These are phyloP conservation scores for Basipetospora chlamydospora DNA, from an alignment of 2,329 filamentous ascomycete species.

Conservation along the genomic window DNA sequence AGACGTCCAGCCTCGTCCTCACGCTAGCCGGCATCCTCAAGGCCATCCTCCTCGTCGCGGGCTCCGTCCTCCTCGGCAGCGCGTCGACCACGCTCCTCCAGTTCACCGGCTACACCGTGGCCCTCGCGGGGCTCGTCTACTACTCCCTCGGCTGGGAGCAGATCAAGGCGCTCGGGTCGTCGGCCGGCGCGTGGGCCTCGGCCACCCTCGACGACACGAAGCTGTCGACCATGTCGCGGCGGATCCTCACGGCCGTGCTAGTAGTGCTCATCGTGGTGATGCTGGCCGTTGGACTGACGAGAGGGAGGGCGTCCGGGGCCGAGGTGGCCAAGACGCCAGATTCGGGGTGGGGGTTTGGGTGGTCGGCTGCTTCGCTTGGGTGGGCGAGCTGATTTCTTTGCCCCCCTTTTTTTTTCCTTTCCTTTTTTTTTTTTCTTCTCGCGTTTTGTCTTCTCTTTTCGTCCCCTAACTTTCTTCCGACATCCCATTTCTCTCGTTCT, in stretches of 20 bases:
- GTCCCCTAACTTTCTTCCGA: no score
- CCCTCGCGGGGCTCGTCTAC: slow-evolving; percentile 35
- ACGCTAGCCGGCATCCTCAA: slow-evolving; percentile 78
- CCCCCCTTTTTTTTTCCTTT: slow-evolving; percentile 1
- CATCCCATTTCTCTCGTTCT: no score
- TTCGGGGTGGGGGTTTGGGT: slow-evolving; percentile 2
- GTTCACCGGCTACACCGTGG: slow-evolving; percentile 63
- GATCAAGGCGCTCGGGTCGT: slow-evolving; percentile 9
- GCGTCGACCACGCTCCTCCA: slow-evolving; percentile 58
- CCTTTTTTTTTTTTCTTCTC: neutral
- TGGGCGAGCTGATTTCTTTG: slow-evolving; percentile 5
- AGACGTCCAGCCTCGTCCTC: slow-evolving; percentile 74
- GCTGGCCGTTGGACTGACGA: slow-evolving; percentile 10
- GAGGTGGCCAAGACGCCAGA: neutral
- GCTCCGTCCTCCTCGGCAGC: slow-evolving; percentile 65
- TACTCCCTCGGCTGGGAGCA: slow-evolving; percentile 28
- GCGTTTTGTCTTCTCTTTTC: no score
- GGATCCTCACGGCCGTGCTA: slow-evolving; percentile 9
- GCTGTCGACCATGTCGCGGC: slow-evolving; percentile 8
- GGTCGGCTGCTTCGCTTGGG: slow-evolving; percentile 6
- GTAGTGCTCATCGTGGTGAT: slow-evolving; percentile 9
- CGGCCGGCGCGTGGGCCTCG: slow-evolving; percentile 9
- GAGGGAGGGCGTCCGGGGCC: neutral
- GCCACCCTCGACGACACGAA: slow-evolving; percentile 10
- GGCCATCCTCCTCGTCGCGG: slow-evolving; percentile 67